These are phyloP conservation scores for Trichomonascaceae sp. DNA, from an alignment of 1,139 yeast species.

Conservation along the genomic window DNA sequence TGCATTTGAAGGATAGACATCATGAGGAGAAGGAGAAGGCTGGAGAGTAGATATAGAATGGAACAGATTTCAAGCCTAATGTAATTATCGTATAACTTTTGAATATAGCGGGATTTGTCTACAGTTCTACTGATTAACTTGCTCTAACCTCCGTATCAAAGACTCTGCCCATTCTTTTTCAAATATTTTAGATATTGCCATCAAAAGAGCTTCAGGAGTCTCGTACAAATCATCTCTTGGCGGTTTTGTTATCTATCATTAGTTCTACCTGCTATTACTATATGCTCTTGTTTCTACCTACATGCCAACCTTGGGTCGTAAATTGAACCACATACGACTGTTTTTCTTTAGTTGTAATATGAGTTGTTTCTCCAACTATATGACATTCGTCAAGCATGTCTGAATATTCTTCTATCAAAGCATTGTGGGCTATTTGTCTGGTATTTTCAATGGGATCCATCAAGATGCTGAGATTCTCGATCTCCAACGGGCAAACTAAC, in stretches of 20 bases:
- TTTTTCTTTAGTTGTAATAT: conserved; percentile 26
- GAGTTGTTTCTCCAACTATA: background rate
- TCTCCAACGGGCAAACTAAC: too few relatives aligned
- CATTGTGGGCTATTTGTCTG: conserved; percentile 15
- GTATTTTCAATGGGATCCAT: conserved; percentile 12
- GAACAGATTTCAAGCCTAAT: background rate
- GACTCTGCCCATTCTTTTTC: conserved; percentile 31
- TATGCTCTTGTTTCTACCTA: conserved; percentile 1
- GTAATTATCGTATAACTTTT: background rate
- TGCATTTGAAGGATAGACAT: conserved; percentile 15
- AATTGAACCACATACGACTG: conserved; percentile 15
- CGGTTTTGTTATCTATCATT: background rate
- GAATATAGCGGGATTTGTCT: too few relatives aligned
- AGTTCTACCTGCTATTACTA: background rate
- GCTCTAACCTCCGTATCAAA: conserved; percentile 27
- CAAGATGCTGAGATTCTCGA: too few relatives aligned
- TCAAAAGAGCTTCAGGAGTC: conserved; percentile 44
- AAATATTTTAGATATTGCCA: conserved; percentile 37
- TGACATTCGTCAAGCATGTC: conserved; percentile 11
- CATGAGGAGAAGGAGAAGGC: conserved; percentile 1
- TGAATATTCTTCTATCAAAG: conserved; percentile 15
- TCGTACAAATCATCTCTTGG: conserved; percentile 30
- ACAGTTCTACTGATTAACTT: too few relatives aligned
- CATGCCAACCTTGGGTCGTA: conserved; percentile 28
- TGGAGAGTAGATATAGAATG: background rate